phyloP scores from a whole-genome alignment of 352 stramenopile genomes.

The Thraustotheca clavata region DNA sequence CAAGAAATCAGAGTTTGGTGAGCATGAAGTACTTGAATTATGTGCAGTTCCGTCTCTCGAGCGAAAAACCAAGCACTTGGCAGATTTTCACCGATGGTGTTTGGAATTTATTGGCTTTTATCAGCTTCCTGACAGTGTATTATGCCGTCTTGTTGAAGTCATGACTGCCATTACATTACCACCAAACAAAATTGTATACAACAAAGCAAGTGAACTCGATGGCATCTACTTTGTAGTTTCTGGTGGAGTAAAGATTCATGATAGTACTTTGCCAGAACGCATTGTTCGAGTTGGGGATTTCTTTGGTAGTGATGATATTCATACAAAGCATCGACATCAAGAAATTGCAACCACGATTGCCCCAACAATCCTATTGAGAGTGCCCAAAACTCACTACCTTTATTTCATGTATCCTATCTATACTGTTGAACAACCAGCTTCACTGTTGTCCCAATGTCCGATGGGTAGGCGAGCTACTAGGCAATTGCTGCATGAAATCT shows the following conservation, averaged over 20 bases:
- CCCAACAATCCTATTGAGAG: neutral
- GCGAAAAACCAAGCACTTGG: neutral
- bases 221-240: conserved; percentile 10
- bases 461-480: neutral
- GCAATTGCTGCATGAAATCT: neutral
- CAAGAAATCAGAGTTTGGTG: neutral
- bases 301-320: conserved; percentile 5
- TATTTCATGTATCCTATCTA: neutral
- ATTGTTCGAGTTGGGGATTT: conserved; percentile 3
- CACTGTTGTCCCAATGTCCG: neutral
- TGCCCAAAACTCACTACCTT: neutral
- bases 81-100: neutral
- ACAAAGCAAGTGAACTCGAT: conserved; percentile 15
- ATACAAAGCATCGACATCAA: neutral
- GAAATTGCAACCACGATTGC: neutral
- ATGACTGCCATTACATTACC: neutral
- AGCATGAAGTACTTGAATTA: neutral
- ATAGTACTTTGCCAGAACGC: neutral
- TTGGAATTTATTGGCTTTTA: neutral
- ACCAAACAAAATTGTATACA: conserved; percentile 14
- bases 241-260: neutral
- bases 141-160: neutral
- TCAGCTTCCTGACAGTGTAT: neutral
- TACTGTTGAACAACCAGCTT: neutral
- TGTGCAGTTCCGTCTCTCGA: neutral